These are phyloP conservation scores for Nectriaceae sp. DNA, from an alignment of 2,329 filamentous ascomycete species.

Conservation along the genomic window DNA sequence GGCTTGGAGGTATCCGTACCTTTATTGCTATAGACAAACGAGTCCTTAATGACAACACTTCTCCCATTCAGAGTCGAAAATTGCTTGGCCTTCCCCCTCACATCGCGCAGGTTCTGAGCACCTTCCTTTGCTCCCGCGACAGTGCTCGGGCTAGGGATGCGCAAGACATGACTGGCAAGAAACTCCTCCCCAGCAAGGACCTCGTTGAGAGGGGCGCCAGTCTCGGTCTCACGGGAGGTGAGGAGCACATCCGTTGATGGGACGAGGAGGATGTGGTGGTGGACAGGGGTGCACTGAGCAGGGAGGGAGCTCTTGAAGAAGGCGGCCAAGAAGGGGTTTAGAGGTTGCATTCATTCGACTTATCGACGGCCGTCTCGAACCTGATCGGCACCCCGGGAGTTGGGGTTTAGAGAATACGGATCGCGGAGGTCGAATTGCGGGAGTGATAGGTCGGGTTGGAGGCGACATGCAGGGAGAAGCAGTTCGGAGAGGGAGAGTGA, in stretches of 20 bases:
- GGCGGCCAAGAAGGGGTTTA: slow-evolving; percentile 97
- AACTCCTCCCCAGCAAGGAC: slow-evolving; percentile 91
- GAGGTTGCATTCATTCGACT: slow-evolving; percentile 77
- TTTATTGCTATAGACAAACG: slow-evolving; percentile 93
- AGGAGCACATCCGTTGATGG: slow-evolving; percentile 91
- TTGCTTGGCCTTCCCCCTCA: slow-evolving; percentile 89
- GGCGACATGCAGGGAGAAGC: slow-evolving; percentile 26
- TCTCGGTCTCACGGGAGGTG: slow-evolving; percentile 84
- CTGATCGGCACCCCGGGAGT: slow-evolving; percentile 29
- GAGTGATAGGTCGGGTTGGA: slow-evolving; percentile 13
- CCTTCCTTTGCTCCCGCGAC: slow-evolving; percentile 58
- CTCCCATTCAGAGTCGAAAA: slow-evolving; percentile 91
- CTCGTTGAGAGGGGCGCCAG: slow-evolving; percentile 74
- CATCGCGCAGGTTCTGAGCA: slow-evolving; percentile 72
- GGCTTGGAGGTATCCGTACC: slow-evolving; percentile 50
- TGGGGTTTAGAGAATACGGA: slow-evolving; percentile 17
- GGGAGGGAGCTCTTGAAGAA: slow-evolving; percentile 97
- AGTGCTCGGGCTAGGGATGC: slow-evolving; percentile 64
- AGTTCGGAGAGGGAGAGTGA: neutral
- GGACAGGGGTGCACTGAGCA: slow-evolving; percentile 85
- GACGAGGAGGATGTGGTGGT: slow-evolving; percentile 92
- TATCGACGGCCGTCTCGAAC: slow-evolving; percentile 27
- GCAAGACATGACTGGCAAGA: slow-evolving; percentile 92
- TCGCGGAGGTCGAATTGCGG: slow-evolving; percentile 10
- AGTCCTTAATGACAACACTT: slow-evolving; percentile 92